Evolutionary conservation across 2,329 filamentous ascomycete genomes (phyloP).

Genomic region (Arthrobotrys entomopaga): DNA sequence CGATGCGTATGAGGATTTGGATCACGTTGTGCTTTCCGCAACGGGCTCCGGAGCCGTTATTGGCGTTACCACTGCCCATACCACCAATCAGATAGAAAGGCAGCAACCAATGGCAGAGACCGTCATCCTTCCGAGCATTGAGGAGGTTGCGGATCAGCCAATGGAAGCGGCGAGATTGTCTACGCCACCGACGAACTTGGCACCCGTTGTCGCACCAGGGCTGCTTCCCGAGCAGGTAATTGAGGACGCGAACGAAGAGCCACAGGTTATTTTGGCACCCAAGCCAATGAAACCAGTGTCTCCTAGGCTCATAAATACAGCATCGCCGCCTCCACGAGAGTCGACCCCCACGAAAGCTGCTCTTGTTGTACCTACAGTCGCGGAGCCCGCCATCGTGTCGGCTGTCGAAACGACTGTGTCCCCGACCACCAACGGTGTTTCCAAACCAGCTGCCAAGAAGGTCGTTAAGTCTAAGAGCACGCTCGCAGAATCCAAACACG

Average conservation of each 20-base stretch:
- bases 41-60: conserved; percentile 42
- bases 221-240: conserved; percentile 39
- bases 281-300: conserved; percentile 50
- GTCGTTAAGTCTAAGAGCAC: conserved; percentile 18
- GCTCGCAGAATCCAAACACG: conserved; percentile 35
- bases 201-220: conserved; percentile 17
- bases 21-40: conserved; percentile 47
- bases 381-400: background rate
- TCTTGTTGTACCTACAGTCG: background rate
- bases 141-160: conserved; percentile 36
- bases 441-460: conserved; percentile 37
- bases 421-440: conserved; percentile 23
- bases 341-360: background rate
- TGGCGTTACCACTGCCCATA: conserved; percentile 37
- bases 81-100: background rate
- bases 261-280: conserved; percentile 30
- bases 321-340: conserved; percentile 19
- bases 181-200: conserved; percentile 26
- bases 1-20: conserved; percentile 49
- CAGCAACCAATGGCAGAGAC: conserved; percentile 16
- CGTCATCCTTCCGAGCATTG: conserved; percentile 39
- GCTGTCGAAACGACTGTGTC: background rate
- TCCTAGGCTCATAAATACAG: conserved; percentile 32
- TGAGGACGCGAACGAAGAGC: conserved; percentile 9
- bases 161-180: conserved; percentile 10